These are phyloP conservation scores for Nectriaceae sp. DNA, from an alignment of 2,329 filamentous ascomycete species.

Conservation along the genomic window DNA sequence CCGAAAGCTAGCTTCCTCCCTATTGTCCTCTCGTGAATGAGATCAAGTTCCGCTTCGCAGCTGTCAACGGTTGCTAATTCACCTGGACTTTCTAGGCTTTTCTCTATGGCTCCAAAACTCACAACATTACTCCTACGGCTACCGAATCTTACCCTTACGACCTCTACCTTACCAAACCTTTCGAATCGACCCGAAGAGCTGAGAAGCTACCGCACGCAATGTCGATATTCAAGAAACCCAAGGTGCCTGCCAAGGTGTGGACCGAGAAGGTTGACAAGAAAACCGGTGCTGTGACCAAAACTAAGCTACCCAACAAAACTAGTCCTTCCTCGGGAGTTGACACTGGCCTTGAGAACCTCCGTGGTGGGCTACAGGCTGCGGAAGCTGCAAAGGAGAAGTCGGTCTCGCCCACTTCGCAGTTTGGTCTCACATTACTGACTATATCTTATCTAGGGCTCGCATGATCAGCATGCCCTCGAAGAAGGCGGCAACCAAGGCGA, in stretches of 20 bases:
- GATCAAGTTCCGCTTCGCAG: not conserved
- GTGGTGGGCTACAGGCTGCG: slow-evolving; percentile 41
- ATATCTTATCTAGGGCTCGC: slow-evolving; percentile 30
- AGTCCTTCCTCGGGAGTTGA: slow-evolving; percentile 45
- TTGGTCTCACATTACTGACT: slow-evolving; percentile 28
- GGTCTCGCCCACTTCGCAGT: slow-evolving; percentile 19
- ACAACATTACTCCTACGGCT: slow-evolving; percentile 46
- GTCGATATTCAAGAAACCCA: slow-evolving; percentile 50
- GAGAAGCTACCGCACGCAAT: slow-evolving; percentile 53
- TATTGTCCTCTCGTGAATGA: not conserved
- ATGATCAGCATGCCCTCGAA: slow-evolving; percentile 35
- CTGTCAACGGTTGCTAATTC: not conserved
- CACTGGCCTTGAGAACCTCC: slow-evolving; percentile 52
- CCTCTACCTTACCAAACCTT: slow-evolving; percentile 56
- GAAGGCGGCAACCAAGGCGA: slow-evolving; percentile 39
- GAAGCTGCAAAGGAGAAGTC: slow-evolving; percentile 40
- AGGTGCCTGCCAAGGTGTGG: slow-evolving; percentile 24
- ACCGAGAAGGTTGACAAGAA: slow-evolving; percentile 34
- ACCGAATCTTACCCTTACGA: slow-evolving; percentile 54
- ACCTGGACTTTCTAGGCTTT: slow-evolving; percentile 45
- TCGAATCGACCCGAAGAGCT: slow-evolving; percentile 47
- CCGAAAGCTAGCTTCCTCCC: too few relatives aligned
- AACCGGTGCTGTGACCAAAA: slow-evolving; percentile 32
- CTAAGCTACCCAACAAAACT: slow-evolving; percentile 32
- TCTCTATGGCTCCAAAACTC: slow-evolving; percentile 52